Evolutionary conservation across 371 early-diverging fungal species (phyloP).

Genomic region (Syncephalis plumigaleata): DNA sequence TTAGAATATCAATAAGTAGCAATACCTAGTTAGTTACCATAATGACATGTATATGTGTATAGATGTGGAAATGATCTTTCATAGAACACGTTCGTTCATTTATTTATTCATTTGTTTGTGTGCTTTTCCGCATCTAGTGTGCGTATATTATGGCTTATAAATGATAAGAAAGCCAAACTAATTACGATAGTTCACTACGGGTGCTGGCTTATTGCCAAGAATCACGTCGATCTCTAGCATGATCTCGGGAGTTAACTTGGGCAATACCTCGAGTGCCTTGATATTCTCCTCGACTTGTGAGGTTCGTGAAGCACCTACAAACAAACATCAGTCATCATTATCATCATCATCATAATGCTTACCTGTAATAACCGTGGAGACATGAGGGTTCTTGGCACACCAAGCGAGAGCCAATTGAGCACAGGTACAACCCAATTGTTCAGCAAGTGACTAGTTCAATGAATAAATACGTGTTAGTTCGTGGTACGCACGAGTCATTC

Average conservation of each 20-base stretch:
- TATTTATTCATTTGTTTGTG: no score
- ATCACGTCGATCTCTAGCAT: slow-evolving; percentile 41
- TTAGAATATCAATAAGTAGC: no score
- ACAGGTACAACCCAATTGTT: slow-evolving; percentile 39
- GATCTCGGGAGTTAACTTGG: slow-evolving; percentile 46
- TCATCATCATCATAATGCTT: slow-evolving; percentile 2
- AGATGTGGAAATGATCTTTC: no score
- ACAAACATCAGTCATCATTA: background rate
- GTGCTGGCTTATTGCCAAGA: slow-evolving; percentile 51
- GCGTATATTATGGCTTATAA: no score
- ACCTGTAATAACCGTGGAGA: slow-evolving; percentile 13
- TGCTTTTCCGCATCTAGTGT: no score
- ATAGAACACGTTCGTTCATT: no score
- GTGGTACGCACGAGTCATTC: no score
- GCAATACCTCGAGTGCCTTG: slow-evolving; percentile 30
- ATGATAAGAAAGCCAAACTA: no score
- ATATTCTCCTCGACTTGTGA: slow-evolving; percentile 62
- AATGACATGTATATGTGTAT: no score
- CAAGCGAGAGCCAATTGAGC: slow-evolving; percentile 71
- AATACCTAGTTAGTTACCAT: no score
- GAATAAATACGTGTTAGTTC: no score
- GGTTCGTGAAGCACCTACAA: slow-evolving; percentile 35
- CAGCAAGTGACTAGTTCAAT: slow-evolving; percentile 32
- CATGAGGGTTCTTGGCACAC: slow-evolving; percentile 42
- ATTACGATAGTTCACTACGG: slow-evolving; percentile 36